Percentiles rank a stretch among this genome's conserved stretches.
Evolutionary conservation across 73 alveolate species (phyloP).

Genomic region (Tetrahymena elliotti): DNA sequence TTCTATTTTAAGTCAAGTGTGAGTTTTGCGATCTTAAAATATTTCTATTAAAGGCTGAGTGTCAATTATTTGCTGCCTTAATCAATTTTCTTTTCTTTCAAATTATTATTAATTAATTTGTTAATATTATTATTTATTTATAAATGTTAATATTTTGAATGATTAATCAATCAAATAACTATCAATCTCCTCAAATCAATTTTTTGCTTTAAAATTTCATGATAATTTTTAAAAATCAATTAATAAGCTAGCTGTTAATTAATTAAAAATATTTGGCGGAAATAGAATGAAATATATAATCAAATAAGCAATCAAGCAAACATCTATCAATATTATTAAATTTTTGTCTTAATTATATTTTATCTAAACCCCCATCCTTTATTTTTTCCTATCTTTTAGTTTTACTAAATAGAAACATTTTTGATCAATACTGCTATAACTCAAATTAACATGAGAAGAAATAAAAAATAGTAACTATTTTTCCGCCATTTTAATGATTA

Average conservation of each 20-base stretch:
- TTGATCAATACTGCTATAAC: background rate
- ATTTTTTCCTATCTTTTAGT: background rate
- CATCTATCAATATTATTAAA: background rate
- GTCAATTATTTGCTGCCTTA: background rate
- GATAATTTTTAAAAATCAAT: background rate
- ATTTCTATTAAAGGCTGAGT: background rate
- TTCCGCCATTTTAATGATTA: background rate
- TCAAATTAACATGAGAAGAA: background rate
- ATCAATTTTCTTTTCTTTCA: background rate
- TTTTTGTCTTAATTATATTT: background rate
- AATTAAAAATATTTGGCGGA: background rate
- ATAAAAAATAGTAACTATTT: background rate
- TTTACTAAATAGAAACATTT: background rate
- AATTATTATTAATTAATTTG: background rate
- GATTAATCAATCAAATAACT: background rate
- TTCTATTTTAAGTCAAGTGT: background rate
- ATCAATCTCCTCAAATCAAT: background rate
- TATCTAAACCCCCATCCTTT: background rate
- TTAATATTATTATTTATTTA: background rate
- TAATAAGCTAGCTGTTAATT: background rate
- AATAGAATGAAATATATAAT: background rate
- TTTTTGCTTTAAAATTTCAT: background rate
- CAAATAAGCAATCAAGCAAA: background rate
- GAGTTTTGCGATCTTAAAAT: background rate
- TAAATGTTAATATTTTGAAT: background rate